Conservation (phyloP, 2,329 filamentous ascomycete genomes). For the Talaromyces sp. region DNA sequence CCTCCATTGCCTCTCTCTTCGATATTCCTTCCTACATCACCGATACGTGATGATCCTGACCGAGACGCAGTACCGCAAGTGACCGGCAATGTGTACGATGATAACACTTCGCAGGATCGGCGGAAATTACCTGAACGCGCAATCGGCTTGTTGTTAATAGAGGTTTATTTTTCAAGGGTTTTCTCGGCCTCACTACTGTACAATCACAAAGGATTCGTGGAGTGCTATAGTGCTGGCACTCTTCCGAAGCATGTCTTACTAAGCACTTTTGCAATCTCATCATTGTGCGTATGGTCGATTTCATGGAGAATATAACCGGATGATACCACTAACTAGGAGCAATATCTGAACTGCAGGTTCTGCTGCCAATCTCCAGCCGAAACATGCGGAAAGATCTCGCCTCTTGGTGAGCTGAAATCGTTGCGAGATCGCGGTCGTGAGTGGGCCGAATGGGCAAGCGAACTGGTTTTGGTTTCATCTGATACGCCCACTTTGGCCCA, state of each 20-base stretch:
- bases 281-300: conserved; percentile 6
- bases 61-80: neutral
- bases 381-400: conserved; percentile 4
- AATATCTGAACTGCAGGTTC: neutral
- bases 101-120: neutral
- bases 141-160: conserved; percentile 10
- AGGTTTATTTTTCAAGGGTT: conserved; percentile 8
- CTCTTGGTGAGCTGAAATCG: conserved; percentile 4
- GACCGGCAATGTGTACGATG: neutral
- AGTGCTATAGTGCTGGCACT: conserved; percentile 5
- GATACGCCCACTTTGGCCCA: neutral
- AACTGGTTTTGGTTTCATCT: neutral
- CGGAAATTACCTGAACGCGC: conserved; percentile 5
- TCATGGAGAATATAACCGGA: neutral
- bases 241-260: conserved; percentile 4
- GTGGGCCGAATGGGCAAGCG: conserved; percentile 11
- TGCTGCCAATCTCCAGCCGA: neutral
- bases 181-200: conserved; percentile 9
- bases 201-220: conserved; percentile 5
- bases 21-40: neutral
- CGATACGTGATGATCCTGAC: neutral
- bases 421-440: conserved; percentile 4
- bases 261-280: conserved; percentile 11
- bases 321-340: neutral
- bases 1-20: neutral